Conservation (phyloP, 2,329 filamentous ascomycete species). For the Shiraia bambusicola region DNA sequence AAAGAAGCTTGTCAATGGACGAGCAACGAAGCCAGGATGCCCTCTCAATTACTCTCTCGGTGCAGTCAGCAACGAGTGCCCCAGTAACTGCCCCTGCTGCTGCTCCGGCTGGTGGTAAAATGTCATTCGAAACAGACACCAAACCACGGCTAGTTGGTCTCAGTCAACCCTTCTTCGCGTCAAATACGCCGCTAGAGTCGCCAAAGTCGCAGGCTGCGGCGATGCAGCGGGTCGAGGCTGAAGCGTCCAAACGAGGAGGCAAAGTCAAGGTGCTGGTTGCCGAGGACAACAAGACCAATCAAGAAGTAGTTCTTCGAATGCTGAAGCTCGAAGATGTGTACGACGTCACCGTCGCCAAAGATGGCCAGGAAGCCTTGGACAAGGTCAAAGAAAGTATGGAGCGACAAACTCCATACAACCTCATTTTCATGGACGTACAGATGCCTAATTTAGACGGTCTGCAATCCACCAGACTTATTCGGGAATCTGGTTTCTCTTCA, state of each 20-base stretch:
- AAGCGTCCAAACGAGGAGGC: conserved; percentile 55
- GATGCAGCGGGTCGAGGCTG: conserved; percentile 65
- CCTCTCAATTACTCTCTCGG: conserved; percentile 27
- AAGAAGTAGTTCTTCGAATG: conserved; percentile 59
- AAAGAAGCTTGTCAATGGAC: conserved; percentile 32
- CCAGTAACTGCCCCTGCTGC: conserved; percentile 19
- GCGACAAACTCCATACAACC: conserved; percentile 69
- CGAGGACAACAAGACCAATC: conserved; percentile 66
- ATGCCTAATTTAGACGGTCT: conserved; percentile 94
- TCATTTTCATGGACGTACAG: conserved; percentile 94
- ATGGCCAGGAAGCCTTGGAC: conserved; percentile 78
- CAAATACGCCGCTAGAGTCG: conserved; percentile 49
- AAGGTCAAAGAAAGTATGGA: conserved; percentile 81
- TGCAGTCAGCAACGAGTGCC: conserved; percentile 33
- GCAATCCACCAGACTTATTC: conserved; percentile 81
- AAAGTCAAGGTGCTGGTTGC: conserved; percentile 83
- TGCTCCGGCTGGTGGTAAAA: conserved; percentile 17
- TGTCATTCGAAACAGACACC: conserved; percentile 59
- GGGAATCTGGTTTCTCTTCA: conserved; percentile 80
- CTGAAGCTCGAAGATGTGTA: conserved; percentile 77
- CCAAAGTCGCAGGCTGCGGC: conserved; percentile 65
- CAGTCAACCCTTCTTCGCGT: conserved; percentile 77
- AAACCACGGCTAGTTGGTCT: conserved; percentile 80
- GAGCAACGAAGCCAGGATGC: conserved; percentile 34
- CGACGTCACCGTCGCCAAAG: conserved; percentile 82